Conservation (phyloP, 805 yeast species). For the Monosporozyma unispora region DNA sequence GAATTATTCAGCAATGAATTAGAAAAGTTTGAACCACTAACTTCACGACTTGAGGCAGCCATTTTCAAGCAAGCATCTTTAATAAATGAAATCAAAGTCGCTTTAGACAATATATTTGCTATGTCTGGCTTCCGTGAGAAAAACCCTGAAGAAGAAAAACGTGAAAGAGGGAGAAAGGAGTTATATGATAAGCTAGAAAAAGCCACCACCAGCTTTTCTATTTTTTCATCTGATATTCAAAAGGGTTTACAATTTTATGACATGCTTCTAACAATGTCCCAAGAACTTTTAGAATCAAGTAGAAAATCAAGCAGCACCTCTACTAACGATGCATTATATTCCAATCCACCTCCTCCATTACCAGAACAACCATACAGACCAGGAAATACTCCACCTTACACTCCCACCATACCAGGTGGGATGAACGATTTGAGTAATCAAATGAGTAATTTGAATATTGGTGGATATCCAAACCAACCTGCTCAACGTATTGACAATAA, state of each 20-base stretch:
- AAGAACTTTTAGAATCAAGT: conserved; percentile 12
- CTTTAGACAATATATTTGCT: conserved; percentile 39
- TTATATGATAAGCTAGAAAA: conserved; percentile 36
- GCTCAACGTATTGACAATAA: not conserved
- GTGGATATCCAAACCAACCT: not conserved
- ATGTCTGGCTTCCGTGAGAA: conserved; percentile 38
- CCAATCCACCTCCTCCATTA: conserved; percentile 6
- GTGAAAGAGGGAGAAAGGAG: conserved; percentile 27
- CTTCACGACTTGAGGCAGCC: conserved; percentile 56
- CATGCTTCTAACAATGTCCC: conserved; percentile 30
- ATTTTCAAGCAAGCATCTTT: conserved; percentile 54
- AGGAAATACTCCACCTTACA: not conserved
- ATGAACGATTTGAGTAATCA: not conserved
- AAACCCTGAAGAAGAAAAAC: conserved; percentile 31
- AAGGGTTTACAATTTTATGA: conserved; percentile 60
- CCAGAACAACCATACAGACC: conserved; percentile 5
- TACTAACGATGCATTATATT: not conserved
- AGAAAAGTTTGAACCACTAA: conserved; percentile 63
- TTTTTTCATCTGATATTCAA: conserved; percentile 46
- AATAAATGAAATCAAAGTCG: conserved; percentile 37
- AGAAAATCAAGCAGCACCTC: not conserved
- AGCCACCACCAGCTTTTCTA: conserved; percentile 51
- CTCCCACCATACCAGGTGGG: not conserved
- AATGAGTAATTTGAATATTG: not conserved
- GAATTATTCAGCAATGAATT: conserved; percentile 62